Base-by-base conservation (phyloP, 2,329 filamentous ascomycete genomes). In the Remersonia thermophila region DNA sequence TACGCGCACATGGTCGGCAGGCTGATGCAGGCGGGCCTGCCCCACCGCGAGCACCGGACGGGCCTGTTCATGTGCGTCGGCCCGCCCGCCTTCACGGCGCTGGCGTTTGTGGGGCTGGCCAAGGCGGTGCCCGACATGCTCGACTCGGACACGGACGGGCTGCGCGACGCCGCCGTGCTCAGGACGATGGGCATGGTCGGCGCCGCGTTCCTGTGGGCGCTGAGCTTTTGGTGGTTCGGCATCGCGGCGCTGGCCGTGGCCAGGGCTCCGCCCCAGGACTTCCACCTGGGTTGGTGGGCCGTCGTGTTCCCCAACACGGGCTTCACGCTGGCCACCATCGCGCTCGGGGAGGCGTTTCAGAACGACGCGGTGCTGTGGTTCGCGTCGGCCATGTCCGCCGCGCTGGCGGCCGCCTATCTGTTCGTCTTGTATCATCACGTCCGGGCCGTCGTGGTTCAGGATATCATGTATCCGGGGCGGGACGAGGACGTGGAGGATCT, bases 41-140 rank as follows among this genome's bases (percentile, higher is more conserved):
- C 79, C 0, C 56, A 62, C 44, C 63, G 71, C 7, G 74, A 80
- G 48, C 74, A 79, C 42, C 63, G 80, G 34, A 75, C 80, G 0
- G 79, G 73, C 1, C 70, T 85, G 52, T 84, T 82, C 61, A 83
- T 85, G 61, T 78, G 76, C 41, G 80, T 83, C n/a, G 80, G 80
- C 0, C 78, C 80, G 2, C 78, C 79, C 0, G 69, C 76, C 1
- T 84, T 83, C 60, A 84, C 80, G 0, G 74, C 73, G 1, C 60
- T 83, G 11, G 79, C 80, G 0, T 63, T 83, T 28, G 71, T 84
- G 27, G 78, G 78, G 32, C 78, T 83, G 68, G 67, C 77, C 0
- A 63, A 69, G 31, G 65, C 66, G 7, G 54, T 77, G 3, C 67
- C 69, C 6, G 56, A 60, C 30, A 57, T 56, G 7, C 56, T 73